phyloP scores from a whole-genome alignment of 768 basidiomycete species.

The Lentinula lateritia region DNA sequence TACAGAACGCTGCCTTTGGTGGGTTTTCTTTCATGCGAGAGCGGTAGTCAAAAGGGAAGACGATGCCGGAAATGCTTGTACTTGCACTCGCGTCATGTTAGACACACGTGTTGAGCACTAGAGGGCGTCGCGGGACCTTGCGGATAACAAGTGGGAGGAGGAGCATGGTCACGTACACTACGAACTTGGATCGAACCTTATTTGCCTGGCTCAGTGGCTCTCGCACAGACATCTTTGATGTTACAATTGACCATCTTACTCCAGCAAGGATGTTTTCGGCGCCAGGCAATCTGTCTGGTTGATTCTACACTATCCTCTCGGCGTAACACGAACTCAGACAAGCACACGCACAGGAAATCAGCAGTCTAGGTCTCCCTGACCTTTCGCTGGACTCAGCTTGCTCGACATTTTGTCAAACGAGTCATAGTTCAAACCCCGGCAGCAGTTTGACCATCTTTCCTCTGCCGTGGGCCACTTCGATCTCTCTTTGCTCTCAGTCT shows the following conservation, averaged over 20 bases:
- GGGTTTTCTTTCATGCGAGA: not conserved
- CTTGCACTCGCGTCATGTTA: not conserved
- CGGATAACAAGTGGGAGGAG: not conserved
- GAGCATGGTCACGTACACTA: constrained; percentile 5
- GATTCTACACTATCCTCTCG: not conserved
- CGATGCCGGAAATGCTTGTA: constrained; percentile 1
- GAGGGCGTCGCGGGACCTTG: not conserved
- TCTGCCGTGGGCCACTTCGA: constrained; percentile 4
- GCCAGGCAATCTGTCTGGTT: constrained; percentile 1
- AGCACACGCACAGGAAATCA: constrained; percentile 3
- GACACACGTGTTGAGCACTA: not conserved
- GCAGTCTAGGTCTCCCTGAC: not conserved
- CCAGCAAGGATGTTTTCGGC: not conserved
- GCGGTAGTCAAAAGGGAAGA: not conserved
- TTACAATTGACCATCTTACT: not conserved
- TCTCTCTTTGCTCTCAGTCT: not conserved
- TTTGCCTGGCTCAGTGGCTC: not conserved
- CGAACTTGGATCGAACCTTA: not conserved
- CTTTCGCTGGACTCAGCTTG: constrained; percentile 3
- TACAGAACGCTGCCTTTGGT: not conserved
- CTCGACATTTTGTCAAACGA: not conserved
- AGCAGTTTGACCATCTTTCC: constrained; percentile 2
- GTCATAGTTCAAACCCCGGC: constrained; percentile 5
- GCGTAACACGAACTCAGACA: not conserved
- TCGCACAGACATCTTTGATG: not conserved